Conservation (phyloP, 345 rosid genomes). For the Physaria fendleri region DNA sequence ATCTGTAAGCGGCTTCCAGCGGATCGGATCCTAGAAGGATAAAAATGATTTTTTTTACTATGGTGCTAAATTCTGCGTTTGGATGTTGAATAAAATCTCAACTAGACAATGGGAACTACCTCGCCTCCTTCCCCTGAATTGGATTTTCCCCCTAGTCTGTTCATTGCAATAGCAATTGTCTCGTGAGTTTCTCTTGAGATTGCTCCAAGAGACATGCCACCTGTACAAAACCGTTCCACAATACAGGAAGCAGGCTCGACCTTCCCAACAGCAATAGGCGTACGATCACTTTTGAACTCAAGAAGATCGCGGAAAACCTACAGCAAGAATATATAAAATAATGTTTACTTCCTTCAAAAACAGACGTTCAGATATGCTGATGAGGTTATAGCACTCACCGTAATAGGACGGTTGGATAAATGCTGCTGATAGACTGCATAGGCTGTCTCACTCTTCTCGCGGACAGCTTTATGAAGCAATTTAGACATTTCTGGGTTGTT, state of each 20-base stretch:
- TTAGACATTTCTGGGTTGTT: constrained; percentile 99
- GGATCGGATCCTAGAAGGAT: constrained; percentile 77
- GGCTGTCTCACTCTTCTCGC: constrained; percentile 89
- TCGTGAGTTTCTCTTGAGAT: constrained; percentile 99
- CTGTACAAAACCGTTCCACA: constrained; percentile 93
- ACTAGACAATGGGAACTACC: constrained; percentile 42
- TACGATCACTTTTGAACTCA: constrained; percentile 87
- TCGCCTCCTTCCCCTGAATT: constrained; percentile 99
- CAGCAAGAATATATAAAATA: constrained; percentile 10
- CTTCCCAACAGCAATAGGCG: constrained; percentile 82
- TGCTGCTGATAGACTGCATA: constrained; percentile 95
- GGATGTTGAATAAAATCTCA: neutral
- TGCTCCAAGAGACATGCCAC: constrained; percentile 99
- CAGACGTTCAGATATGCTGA: neutral
- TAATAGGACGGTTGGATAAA: constrained; percentile 90
- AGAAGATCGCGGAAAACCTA: constrained; percentile 97
- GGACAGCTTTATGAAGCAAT: constrained; percentile 95
- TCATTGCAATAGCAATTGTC: constrained; percentile 98
- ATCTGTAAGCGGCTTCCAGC: constrained; percentile 89
- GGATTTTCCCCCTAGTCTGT: constrained; percentile 92
- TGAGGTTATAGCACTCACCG: constrained; percentile 42
- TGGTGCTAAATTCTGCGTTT: neutral
- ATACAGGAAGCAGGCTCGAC: constrained; percentile 88
- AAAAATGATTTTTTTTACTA: neutral
- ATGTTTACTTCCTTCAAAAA: constrained; percentile 12